phyloP scores from a whole-genome alignment of 805 yeast genomes.

The Zygosaccharomyces gambellarensis region DNA sequence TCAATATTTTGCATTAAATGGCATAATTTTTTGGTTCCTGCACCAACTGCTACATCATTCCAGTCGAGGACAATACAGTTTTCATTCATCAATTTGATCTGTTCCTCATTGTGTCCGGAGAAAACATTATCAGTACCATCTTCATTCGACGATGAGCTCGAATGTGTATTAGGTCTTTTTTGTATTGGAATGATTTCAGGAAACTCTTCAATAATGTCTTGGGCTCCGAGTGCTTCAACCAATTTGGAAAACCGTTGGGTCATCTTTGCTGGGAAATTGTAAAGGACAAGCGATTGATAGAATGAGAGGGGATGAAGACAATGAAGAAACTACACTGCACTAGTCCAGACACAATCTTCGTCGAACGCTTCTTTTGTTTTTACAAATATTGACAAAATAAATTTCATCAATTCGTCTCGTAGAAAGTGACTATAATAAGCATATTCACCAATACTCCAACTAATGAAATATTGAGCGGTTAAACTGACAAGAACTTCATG shows the following conservation, averaged over 20 bases:
- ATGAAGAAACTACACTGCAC: not conserved
- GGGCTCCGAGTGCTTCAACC: conserved; percentile 47
- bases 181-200: conserved; percentile 64
- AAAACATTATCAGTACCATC: conserved; percentile 46
- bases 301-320: not conserved
- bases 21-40: conserved; percentile 88
- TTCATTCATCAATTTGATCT: conserved; percentile 92
- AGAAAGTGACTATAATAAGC: not conserved
- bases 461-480: not conserved
- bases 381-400: too few relatives aligned
- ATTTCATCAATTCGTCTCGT: not conserved
- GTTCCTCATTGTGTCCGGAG: conserved; percentile 88
- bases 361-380: too few relatives aligned
- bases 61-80: conserved; percentile 90
- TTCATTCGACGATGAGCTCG: conserved; percentile 32
- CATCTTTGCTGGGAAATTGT: not conserved
- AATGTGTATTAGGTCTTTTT: conserved; percentile 53
- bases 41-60: conserved; percentile 82
- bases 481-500: not conserved
- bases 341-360: too few relatives aligned
- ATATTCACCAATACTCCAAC: not conserved
- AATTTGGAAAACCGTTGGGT: conserved; percentile 42
- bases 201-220: conserved; percentile 53
- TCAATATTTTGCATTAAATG: conserved; percentile 85
- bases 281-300: not conserved